Percentiles rank a stretch among this genome's conserved stretches.
Conservation (phyloP, 164 flowering plant species). For the Houttuynia cordata region DNA sequence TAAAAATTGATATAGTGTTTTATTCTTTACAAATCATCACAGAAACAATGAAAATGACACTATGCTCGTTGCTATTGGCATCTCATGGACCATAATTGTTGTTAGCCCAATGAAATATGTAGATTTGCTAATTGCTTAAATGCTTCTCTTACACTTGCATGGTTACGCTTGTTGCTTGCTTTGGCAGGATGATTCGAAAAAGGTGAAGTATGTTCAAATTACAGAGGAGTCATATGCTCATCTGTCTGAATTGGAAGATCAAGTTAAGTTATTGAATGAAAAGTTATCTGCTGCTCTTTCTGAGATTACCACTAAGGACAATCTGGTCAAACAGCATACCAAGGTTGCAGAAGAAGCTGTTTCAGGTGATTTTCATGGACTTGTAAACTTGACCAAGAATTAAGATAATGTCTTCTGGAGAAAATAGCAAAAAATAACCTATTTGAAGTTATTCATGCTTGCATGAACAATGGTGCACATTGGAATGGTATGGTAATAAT, state of each 20-base stretch:
- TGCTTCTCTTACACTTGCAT: background rate
- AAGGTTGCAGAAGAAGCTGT: constrained; percentile 91
- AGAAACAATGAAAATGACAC: background rate
- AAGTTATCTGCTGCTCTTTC: constrained; percentile 32
- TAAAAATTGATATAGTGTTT: no score
- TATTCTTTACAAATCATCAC: background rate
- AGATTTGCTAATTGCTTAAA: background rate
- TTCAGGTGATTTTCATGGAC: constrained; percentile 30
- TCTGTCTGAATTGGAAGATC: constrained; percentile 52
- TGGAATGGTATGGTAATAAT: no score
- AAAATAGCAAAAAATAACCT: no score
- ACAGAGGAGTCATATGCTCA: constrained; percentile 73
- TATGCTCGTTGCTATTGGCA: background rate
- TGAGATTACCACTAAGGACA: constrained; percentile 56
- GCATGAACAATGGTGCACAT: background rate
- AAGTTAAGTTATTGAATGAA: constrained; percentile 42
- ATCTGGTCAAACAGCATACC: constrained; percentile 67
- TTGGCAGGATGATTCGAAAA: constrained; percentile 51
- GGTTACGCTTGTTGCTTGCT: background rate
- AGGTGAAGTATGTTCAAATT: constrained; percentile 69
- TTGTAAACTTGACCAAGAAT: background rate
- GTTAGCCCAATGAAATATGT: background rate
- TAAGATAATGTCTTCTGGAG: no score
- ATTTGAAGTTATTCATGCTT: background rate
- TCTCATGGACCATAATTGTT: background rate